phyloP scores from a whole-genome alignment of 2,329 filamentous ascomycete genomes.

The Fusarium zealandicum region DNA sequence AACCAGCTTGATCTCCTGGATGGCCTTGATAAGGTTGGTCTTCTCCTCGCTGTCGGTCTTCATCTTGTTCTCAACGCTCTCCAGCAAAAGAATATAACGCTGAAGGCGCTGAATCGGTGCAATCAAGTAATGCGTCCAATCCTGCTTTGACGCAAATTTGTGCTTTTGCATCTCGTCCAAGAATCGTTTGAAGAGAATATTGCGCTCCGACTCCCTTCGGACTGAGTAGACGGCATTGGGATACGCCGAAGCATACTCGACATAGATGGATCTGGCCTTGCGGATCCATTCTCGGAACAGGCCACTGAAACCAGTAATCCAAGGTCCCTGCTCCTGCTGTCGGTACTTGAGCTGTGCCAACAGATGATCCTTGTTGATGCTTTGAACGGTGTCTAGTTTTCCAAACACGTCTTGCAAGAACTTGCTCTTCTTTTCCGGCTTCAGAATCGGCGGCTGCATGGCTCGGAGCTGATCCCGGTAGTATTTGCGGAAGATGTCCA shows the following conservation, averaged over 20 bases:
- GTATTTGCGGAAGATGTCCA: constrained; percentile 83
- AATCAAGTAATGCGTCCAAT: constrained; percentile 95
- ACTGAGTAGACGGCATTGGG: constrained; percentile 84
- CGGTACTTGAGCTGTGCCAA: constrained; percentile 94
- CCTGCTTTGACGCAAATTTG: constrained; percentile 80
- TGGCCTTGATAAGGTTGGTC: constrained; percentile 79
- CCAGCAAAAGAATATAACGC: constrained; percentile 83
- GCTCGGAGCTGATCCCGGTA: constrained; percentile 82
- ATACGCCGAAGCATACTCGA: constrained; percentile 90
- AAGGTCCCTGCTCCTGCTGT: constrained; percentile 95
- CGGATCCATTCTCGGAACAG: constrained; percentile 98
- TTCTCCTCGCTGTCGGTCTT: constrained; percentile 88
- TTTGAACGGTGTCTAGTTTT: constrained; percentile 85
- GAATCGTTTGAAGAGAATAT: constrained; percentile 86
- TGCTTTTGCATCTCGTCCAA: constrained; percentile 81
- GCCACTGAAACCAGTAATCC: constrained; percentile 92
- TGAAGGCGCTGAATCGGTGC: constrained; percentile 91
- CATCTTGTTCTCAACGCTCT: constrained; percentile 86
- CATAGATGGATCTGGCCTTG: constrained; percentile 86
- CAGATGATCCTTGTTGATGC: constrained; percentile 91
- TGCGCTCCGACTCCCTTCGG: constrained; percentile 82
- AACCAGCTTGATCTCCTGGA: constrained; percentile 89
- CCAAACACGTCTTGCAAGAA: constrained; percentile 91
- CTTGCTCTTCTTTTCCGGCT: constrained; percentile 76
- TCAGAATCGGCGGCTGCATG: constrained; percentile 81